These are phyloP conservation scores for Phoma herbarum DNA, from an alignment of 2,329 filamentous ascomycete genomes.

Conservation along the genomic window DNA sequence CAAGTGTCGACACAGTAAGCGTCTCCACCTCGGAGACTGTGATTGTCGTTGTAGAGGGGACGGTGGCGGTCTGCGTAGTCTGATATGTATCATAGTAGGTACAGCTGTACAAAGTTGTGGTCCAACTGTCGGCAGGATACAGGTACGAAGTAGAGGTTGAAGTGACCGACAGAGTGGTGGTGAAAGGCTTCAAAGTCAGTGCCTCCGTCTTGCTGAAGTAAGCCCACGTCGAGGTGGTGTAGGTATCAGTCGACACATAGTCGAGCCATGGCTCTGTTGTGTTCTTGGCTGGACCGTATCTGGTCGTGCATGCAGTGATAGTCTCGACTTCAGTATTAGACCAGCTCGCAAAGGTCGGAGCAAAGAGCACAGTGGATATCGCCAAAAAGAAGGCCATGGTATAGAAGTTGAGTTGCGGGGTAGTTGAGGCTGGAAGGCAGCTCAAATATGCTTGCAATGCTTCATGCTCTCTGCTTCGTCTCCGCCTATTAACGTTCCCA, in stretches of 20 bases:
- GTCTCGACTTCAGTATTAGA: not conserved
- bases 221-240: not conserved
- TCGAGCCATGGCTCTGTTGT: not conserved
- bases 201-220: constrained; percentile 1
- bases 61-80: not conserved
- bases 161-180: not conserved
- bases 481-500: not conserved
- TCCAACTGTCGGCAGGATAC: not conserved
- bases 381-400: not conserved
- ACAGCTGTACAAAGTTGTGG: not conserved
- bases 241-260: not conserved
- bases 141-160: not conserved
- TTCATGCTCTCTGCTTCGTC: not conserved
- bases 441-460: not conserved
- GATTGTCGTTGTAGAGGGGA: not conserved
- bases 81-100: not conserved
- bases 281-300: not conserved
- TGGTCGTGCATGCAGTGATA: not conserved
- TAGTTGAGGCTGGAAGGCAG: not conserved
- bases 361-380: not conserved
- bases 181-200: not conserved
- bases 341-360: not conserved
- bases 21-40: not conserved
- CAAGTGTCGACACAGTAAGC: not conserved
- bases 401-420: not conserved